Conservation (phyloP, 805 yeast genomes). For the Lipomyces kockii region DNA sequence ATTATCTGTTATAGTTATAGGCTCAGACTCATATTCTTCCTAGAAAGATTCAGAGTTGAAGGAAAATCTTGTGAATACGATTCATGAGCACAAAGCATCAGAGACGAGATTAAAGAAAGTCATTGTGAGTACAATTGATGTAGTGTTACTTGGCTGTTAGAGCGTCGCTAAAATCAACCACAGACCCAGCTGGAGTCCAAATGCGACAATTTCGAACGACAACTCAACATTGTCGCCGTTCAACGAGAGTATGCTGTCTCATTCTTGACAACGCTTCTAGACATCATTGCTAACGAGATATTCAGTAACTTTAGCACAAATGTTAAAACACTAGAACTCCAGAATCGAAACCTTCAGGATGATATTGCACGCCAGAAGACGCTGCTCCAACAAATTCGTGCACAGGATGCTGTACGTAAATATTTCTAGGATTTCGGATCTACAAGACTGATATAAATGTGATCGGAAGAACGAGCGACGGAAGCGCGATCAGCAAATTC, state of each 20-base stretch:
- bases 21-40: background rate
- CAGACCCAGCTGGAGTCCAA: conserved; percentile 27
- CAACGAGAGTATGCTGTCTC: conserved; percentile 28
- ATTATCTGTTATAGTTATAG: background rate
- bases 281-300: background rate
- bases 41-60: conserved; percentile 31
- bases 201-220: conserved; percentile 31
- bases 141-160: background rate
- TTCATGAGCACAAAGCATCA: conserved; percentile 23
- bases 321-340: conserved; percentile 23
- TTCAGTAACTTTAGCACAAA: conserved; percentile 17
- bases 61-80: conserved; percentile 27
- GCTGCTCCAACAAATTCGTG: conserved; percentile 25
- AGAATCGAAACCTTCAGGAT: conserved; percentile 25
- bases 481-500: conserved; percentile 33
- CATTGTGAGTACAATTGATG: conserved; percentile 7
- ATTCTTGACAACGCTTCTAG: background rate
- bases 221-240: conserved; percentile 13
- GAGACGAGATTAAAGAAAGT: conserved; percentile 22
- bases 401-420: conserved; percentile 29
- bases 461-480: conserved; percentile 24
- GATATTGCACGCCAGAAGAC: conserved; percentile 29
- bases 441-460: background rate
- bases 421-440: background rate
- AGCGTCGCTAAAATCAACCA: background rate